Percentiles rank a stretch among this genome's conserved stretches.
Evolutionary conservation across 768 basidiomycete genomes (phyloP).

Genomic region (Lentinula guzmanii): DNA sequence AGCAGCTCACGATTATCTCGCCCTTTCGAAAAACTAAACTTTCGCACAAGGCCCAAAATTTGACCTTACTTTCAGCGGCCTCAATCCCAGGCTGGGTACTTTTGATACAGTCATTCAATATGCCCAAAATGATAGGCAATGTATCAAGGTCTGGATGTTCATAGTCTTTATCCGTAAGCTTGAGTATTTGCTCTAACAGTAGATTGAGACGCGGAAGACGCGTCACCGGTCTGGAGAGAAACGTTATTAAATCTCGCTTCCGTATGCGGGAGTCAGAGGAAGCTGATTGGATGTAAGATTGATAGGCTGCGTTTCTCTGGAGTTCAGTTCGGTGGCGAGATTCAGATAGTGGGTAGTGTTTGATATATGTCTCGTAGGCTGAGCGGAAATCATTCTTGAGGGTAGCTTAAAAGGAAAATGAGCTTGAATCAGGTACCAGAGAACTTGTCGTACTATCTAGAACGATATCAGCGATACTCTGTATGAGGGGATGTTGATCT

Average conservation of each 20-base stretch:
- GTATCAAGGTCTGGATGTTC: slow-evolving; percentile 79
- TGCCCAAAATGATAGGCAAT: slow-evolving; percentile 63
- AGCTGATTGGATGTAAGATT: slow-evolving; percentile 56
- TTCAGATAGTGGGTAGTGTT: slow-evolving; percentile 84
- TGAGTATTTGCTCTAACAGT: slow-evolving; percentile 63
- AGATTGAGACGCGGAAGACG: slow-evolving; percentile 80
- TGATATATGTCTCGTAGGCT: slow-evolving; percentile 78
- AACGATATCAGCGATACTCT: slow-evolving; percentile 80
- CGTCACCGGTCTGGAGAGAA: slow-evolving; percentile 82
- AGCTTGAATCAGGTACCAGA: slow-evolving; percentile 14
- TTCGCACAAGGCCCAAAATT: slow-evolving; percentile 78
- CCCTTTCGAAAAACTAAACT: slow-evolving; percentile 68
- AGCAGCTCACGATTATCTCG: slow-evolving; percentile 66
- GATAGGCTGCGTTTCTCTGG: slow-evolving; percentile 61
- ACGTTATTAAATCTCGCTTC: slow-evolving; percentile 74
- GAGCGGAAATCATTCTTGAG: slow-evolving; percentile 46
- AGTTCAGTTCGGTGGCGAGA: slow-evolving; percentile 76
- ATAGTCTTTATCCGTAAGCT: slow-evolving; percentile 54
- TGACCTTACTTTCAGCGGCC: slow-evolving; percentile 87
- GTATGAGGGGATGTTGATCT: slow-evolving; percentile 80
- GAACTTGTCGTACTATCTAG: slow-evolving; percentile 54
- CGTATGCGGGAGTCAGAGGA: slow-evolving; percentile 59
- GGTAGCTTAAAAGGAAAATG: slow-evolving; percentile 28
- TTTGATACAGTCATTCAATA: slow-evolving; percentile 71
- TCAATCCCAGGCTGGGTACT: slow-evolving; percentile 87